Evolutionary conservation across 2,329 filamentous ascomycete genomes (phyloP).

Genomic region (Falciphora oryzae): DNA sequence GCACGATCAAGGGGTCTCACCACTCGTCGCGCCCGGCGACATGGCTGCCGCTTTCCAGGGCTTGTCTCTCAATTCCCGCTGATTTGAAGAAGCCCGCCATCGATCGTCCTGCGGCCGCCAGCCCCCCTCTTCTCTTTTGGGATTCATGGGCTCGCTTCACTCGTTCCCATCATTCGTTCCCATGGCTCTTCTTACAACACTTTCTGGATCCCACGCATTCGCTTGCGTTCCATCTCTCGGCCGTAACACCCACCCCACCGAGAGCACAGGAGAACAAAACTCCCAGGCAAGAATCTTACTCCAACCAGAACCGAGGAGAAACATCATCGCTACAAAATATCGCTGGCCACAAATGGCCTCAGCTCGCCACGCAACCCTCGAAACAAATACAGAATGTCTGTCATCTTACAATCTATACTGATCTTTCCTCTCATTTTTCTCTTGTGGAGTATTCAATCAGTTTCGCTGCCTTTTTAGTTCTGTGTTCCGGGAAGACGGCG

Average conservation of each 20-base stretch:
- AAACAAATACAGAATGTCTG: background rate
- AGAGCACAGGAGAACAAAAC: background rate
- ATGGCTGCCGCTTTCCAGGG: constrained; percentile 64
- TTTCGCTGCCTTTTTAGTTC: background rate
- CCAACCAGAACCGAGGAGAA: too few relatives aligned
- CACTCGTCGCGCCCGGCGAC: constrained; percentile 44
- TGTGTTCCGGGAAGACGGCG: background rate
- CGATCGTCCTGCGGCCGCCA: background rate
- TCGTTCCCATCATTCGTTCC: too few relatives aligned
- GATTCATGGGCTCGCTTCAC: background rate
- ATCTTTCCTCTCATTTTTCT: background rate
- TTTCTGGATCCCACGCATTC: background rate
- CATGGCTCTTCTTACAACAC: background rate
- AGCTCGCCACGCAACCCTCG: background rate
- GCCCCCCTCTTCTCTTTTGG: constrained; percentile 16
- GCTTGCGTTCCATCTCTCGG: background rate
- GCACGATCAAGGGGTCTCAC: constrained; percentile 33
- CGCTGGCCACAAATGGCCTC: background rate
- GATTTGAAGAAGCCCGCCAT: constrained; percentile 15
- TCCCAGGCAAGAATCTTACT: too few relatives aligned
- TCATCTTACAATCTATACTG: background rate
- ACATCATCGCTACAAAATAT: too few relatives aligned
- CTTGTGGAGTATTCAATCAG: background rate
- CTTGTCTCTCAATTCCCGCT: constrained; percentile 63
- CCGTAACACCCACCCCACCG: background rate